These are phyloP conservation scores for Blastocystis sp. DNA, from an alignment of 352 stramenopile genomes.

Conservation along the genomic window DNA sequence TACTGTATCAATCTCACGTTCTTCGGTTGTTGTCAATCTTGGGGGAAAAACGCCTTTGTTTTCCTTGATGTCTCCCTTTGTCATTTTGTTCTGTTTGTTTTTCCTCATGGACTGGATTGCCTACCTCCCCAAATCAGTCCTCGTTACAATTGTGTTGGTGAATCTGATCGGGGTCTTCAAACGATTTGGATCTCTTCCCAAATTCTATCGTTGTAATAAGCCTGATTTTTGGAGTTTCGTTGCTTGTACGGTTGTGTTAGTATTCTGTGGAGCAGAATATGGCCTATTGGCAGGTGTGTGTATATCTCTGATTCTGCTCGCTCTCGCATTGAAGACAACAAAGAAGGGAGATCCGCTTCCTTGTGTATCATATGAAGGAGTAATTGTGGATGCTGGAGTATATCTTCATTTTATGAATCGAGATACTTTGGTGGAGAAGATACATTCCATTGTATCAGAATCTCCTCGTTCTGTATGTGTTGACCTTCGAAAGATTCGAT, in stretches of 20 bases:
- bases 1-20: background rate
- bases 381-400: background rate
- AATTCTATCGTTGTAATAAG: background rate
- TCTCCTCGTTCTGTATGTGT: background rate
- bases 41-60: background rate
- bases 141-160: background rate
- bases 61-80: background rate
- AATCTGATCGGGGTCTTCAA: background rate
- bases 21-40: background rate
- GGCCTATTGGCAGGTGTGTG: background rate
- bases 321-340: background rate
- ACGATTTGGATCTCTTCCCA: background rate
- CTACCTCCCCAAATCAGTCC: background rate
- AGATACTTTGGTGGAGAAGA: background rate
- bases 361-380: background rate
- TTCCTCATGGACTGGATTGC: background rate
- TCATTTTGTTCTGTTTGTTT: background rate
- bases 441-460: background rate
- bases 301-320: background rate
- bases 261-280: background rate
- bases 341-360: background rate
- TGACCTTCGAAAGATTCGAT: background rate
- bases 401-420: background rate
- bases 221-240: conserved; percentile 2
- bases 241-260: background rate